Base-by-base conservation (phyloP, 2,329 filamentous ascomycete genomes). In the Venturia aucupariae region DNA sequence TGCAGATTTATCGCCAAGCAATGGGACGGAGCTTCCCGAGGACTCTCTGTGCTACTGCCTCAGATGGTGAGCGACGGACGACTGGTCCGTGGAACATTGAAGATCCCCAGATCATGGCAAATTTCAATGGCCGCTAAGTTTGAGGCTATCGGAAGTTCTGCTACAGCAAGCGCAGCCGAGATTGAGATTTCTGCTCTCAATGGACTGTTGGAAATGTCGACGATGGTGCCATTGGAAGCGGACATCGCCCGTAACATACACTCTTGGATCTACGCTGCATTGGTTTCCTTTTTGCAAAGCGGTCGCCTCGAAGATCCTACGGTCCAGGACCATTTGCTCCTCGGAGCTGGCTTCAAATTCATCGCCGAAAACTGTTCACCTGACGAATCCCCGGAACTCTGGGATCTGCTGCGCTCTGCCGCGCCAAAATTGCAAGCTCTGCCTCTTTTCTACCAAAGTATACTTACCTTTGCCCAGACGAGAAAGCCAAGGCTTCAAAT, bases 301-400 rank as follows among this genome's bases (percentile, higher is more conserved):
- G 4, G 61, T 62, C 7, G n/a, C 60, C 59, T 51, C 2, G 61
- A 60, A 5, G 13, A 61, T 17, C 57, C 65, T 11, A 63, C 60
- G 2, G 65, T 69, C 1, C 27, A 67, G 7, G 67, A 73, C 38
- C 66, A 84, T 42, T 91, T 94, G 68, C 89, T 90, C 61, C 81
- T 88, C 65, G 89, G 88, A 11, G 86, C 86, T 68, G 90, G 89
- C 0, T 90, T 94, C 70, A 84, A 84, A 65, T 84, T 87, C 4
- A 90, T 92, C 69, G 79, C 90, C 32, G 82, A 80, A 66, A 79
- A 81, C 4, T 78, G 83, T n/a, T 82, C 79, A 1, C 79, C 82
- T 15, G 74, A 87, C 6, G 86, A 90, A 66, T 71, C 77, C 24
- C 32, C 35, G 35, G 79, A 80, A 8, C 76, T 93, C n/a, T 86